Evolutionary conservation across 148 eudicot species (phyloP).

Genomic region (Cornus suecica): DNA sequence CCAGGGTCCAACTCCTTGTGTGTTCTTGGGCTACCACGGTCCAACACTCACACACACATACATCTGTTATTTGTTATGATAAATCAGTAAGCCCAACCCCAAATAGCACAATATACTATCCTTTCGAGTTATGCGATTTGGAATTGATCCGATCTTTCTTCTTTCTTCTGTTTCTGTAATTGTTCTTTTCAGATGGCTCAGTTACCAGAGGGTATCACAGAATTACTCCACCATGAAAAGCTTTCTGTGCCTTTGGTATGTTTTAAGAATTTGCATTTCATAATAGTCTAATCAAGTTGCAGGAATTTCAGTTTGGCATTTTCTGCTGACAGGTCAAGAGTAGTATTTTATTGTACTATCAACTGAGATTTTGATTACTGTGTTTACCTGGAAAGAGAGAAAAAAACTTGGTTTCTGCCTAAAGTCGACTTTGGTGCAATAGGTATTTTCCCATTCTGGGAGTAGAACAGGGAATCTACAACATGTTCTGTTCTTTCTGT

Average conservation of each 20-base stretch:
- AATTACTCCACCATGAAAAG: conserved; percentile 75
- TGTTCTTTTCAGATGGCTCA: conserved; percentile 74
- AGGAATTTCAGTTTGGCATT: neutral
- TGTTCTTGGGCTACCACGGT: too few species aligned
- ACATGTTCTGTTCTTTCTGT: neutral
- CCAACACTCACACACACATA: too few species aligned
- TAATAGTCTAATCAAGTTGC: neutral
- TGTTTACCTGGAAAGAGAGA: neutral
- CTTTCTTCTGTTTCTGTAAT: conserved; percentile 1
- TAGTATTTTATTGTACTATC: neutral
- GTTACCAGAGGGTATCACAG: conserved; percentile 87
- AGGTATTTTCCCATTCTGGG: neutral
- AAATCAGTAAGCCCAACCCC: neutral
- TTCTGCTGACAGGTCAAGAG: neutral
- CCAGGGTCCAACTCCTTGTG: too few species aligned
- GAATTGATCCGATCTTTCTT: neutral
- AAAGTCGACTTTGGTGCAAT: neutral
- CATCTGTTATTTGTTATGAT: too few species aligned
- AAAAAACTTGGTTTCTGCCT: too few species aligned
- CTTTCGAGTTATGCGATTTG: neutral
- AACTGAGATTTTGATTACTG: neutral
- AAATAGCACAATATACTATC: neutral
- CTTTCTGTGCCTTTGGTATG: conserved; percentile 79
- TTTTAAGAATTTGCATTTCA: neutral
- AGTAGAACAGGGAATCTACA: neutral